Evolutionary conservation across 169 alveolate genomes (phyloP), one percentile per base, ranked within the genome.

Genomic region (Amoebophrya sp.): DNA sequence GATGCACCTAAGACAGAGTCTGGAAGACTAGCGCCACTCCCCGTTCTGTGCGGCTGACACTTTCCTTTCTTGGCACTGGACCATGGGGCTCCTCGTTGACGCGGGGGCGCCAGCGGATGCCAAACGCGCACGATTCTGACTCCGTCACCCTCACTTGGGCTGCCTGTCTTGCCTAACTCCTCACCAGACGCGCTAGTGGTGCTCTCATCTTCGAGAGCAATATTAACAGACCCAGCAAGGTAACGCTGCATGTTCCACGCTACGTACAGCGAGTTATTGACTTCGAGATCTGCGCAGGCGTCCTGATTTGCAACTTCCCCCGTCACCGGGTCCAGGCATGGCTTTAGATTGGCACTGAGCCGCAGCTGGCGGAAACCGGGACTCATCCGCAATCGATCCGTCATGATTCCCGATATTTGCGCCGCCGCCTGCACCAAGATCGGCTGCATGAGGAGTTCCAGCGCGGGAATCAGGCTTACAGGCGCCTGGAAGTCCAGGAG

Each of bases 341-440:
- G 83, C 36, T 65, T 26, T 10, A 65, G 83, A 0, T 26, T 65
- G 33, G 83, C 83, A 0, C 2, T 6, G 12, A 36, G 38, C 83
- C 83, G 83, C 83, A 65, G 33, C 83, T 65, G 83, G 38, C n/a
- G 18, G 33, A 65, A 65, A 6, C 83, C 83, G 38, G 83, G 83
- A 6, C 36, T 12, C 39, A 65, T 26, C 83, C n/a, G 18, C 39
- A 6, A 6, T 6, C 83, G 2, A 26, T 65, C 83, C 33, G 83
- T 6, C 39, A 65, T 6, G 36, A 18, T 65, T 29, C n/a, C 3
- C 33, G 83, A 29, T 6, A 65, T 1, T 1, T 26, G 3, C 33
- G 83, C 1, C n/a, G 38, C 83, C 18, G n/a, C 3, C 36, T 18
- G 12, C 33, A 65, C 83, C 36, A 65, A 0, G 38, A 65, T 1